Evolutionary conservation across 1,284 basidiomycete species (phyloP).

Genomic region (Trametes hirsuta): DNA sequence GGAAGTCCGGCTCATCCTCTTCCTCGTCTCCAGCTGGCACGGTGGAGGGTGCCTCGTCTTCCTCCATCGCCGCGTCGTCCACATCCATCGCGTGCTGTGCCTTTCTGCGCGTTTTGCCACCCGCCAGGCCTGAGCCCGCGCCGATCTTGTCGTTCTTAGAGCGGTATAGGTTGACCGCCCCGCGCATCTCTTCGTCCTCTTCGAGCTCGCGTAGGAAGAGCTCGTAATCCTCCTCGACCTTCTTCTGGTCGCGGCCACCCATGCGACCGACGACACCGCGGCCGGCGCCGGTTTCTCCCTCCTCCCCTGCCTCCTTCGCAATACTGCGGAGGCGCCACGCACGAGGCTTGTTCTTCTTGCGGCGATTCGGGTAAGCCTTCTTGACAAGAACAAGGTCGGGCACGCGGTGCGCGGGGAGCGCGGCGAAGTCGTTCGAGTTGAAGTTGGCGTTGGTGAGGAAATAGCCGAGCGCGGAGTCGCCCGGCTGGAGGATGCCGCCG

Average conservation of each 20-base stretch:
- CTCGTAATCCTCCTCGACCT: slow-evolving; percentile 97
- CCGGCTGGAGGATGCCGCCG: slow-evolving; percentile 93
- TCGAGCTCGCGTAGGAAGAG: slow-evolving; percentile 94
- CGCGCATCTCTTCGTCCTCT: slow-evolving; percentile 94
- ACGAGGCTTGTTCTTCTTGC: slow-evolving; percentile 89
- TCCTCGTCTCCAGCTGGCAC: slow-evolving; percentile 43
- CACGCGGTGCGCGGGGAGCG: slow-evolving; percentile 72
- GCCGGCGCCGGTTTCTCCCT: slow-evolving; percentile 72
- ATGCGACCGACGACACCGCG: slow-evolving; percentile 88
- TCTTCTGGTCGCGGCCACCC: slow-evolving; percentile 90
- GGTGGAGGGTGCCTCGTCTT: slow-evolving; percentile 29
- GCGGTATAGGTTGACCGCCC: slow-evolving; percentile 90
- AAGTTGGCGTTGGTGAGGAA: slow-evolving; percentile 89
- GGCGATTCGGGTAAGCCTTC: slow-evolving; percentile 93
- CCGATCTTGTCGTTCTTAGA: slow-evolving; percentile 55
- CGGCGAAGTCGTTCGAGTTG: slow-evolving; percentile 88
- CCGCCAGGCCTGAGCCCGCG: slow-evolving; percentile 48
- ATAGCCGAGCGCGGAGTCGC: slow-evolving; percentile 93
- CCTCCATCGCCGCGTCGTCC: slow-evolving; percentile 50
- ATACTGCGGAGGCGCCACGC: slow-evolving; percentile 93
- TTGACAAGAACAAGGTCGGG: slow-evolving; percentile 94
- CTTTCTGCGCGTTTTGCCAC: slow-evolving; percentile 51
- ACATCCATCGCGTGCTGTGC: slow-evolving; percentile 75
- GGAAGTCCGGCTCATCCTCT: slow-evolving; percentile 91
- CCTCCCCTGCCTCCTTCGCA: slow-evolving; percentile 90